Base-by-base conservation (phyloP, 192 early-diverging fungal genomes). In the Linnemannia zychae region DNA sequence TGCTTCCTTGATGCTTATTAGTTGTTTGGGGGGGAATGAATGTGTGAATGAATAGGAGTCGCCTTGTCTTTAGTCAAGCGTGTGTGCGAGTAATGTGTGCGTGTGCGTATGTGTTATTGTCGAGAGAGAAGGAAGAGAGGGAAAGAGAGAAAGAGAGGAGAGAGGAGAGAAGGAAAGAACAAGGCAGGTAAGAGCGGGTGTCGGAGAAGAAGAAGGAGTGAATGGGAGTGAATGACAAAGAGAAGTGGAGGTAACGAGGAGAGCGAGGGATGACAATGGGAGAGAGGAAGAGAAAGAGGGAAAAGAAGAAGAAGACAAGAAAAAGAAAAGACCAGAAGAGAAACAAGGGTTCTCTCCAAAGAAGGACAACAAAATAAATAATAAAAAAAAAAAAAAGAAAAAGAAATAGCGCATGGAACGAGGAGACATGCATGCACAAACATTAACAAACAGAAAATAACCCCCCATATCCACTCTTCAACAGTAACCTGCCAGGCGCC, bases 21-120 rank as follows among this genome's bases (percentile, higher is more conserved):
- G 20, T 12, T 60, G 22, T 18, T n/a, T n/a, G n/a, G n/a, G n/a
- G 17, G 0, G 11, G 57, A 24, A 28, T 12, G 28, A 20, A 60
- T 24, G 57, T 60, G 17, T 60, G 57, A 60, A 60, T 44, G 40
- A 28, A 18, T 24, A 70, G 49, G 76, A 76, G n/a, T n/a, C n/a
- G n/a, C n/a, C n/a, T n/a, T 46, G 20, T 36, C n/a, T n/a, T n/a
- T n/a, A n/a, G 53, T 33, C 40, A 31, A 28, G 53, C 5, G 53
- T n/a, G 2, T 60, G 53, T 28, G 53, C 0, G 33, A 36, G n/a
- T n/a, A n/a, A n/a, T n/a, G n/a, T n/a, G n/a, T n/a, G n/a, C n/a
- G n/a, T n/a, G n/a, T n/a, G n/a, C 18, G 36, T 36, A 18, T 31
- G 67, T 34, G 67, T 17, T 48, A 44, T 18, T 20, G n/a, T n/a